Base-by-base conservation (phyloP, 2,329 filamentous ascomycete species). In the Polytolypa hystricis region DNA sequence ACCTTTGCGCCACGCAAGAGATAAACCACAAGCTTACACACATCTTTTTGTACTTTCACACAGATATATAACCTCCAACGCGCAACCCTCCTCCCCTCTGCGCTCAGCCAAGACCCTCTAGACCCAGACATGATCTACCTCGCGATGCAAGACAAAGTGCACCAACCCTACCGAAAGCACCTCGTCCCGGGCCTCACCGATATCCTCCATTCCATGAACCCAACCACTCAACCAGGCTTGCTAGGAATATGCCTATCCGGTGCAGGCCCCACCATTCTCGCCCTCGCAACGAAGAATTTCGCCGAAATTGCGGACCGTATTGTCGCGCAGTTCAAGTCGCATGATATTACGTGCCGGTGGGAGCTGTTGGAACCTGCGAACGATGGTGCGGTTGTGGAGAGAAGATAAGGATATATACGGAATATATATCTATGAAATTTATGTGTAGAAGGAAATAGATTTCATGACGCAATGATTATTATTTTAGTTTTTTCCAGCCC, bases 81-180 rank as follows among this genome's bases (percentile, higher is more conserved):
- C 47, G 84, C 94, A 58, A 87, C 89, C 2, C 73, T 98, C 33
- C 73, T 98, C 9, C 87, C 89, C 20, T 84, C 86, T 8, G 87
- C 87, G 1, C 72, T 98, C 30, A 86, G 87, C 45, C 80, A 85
- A 57, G 89, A 83, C 5, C 89, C 91, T 7, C 89, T 87, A 2
- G 82, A 95, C 55, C 81, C 91, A 15, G 81, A 93, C 51, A 81
- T 93, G 61, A 98, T 98, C 58, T 93, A 93, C 66, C 78, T 93
- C 32, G 89, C 87, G 31, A 98, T 98, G 91, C 91, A 96, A 65
- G 91, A 98, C 67, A 93, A 87, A 64, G 77, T 98, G 42, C 91
- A 98, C 65, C 91, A 98, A 62, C 91, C 86, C 29, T 96, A 98
- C 67, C 81, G 91, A 37, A 81, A 91, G 62, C 81, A 74, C 2